Conservation (phyloP, 345 rosid genomes). For the Pugionium dolabratum region DNA sequence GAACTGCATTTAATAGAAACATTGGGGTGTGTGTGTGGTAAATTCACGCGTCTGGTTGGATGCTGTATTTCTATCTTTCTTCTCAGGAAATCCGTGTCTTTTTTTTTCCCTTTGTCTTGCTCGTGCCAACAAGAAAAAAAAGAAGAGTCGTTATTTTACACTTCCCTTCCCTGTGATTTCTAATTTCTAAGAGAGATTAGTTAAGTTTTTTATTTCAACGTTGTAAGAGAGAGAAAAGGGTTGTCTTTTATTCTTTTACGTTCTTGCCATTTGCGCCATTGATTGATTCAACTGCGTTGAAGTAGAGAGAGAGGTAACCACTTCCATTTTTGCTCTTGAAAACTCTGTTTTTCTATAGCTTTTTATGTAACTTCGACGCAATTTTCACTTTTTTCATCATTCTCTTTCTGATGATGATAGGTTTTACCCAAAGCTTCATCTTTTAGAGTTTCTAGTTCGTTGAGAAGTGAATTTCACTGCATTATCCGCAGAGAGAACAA, state of each 20-base stretch:
- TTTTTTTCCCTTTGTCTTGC: neutral
- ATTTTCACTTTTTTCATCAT: too few relatives aligned
- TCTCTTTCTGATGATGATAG: neutral
- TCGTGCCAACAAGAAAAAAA: neutral
- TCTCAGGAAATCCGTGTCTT: conserved; percentile 39
- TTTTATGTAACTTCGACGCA: neutral
- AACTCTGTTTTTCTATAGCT: neutral
- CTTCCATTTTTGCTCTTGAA: neutral
- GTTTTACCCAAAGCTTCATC: conserved; percentile 9
- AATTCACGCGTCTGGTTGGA: conserved; percentile 25
- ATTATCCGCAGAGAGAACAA: neutral
- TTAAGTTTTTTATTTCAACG: conserved; percentile 1
- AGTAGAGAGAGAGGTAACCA: conserved; percentile 18
- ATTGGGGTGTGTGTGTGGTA: neutral
- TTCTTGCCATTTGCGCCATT: conserved; percentile 44
- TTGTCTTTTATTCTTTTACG: conserved; percentile 33
- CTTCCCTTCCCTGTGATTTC: conserved; percentile 27
- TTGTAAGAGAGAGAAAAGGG: conserved; percentile 32
- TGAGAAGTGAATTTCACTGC: too few relatives aligned
- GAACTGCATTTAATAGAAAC: conserved; percentile 22
- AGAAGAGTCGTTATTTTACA: too few relatives aligned
- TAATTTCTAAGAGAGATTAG: conserved; percentile 27
- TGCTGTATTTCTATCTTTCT: neutral
- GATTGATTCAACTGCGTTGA: conserved; percentile 35
- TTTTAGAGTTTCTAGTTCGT: conserved; percentile 13